phyloP scores from a whole-genome alignment of 106 monocot species.

The Platanthera zijinensis region DNA sequence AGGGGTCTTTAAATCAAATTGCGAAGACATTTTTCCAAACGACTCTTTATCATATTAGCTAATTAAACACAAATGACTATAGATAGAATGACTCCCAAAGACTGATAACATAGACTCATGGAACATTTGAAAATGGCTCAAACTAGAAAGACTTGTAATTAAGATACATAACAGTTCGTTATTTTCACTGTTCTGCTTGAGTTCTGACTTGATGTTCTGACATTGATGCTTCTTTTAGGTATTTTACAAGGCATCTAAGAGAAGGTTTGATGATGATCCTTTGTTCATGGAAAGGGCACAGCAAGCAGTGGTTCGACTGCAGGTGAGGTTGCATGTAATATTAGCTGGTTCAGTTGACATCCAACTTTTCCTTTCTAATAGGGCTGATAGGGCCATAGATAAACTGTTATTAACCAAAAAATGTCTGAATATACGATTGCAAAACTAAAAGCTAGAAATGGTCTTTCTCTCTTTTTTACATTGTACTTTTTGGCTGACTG shows the following conservation, averaged over 20 bases:
- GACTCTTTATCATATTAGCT: no score
- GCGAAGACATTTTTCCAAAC: no score
- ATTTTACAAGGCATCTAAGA: slow-evolving; percentile 48
- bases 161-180: background rate
- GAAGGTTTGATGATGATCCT: slow-evolving; percentile 41
- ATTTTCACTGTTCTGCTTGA: background rate
- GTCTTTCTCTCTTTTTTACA: background rate
- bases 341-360: background rate
- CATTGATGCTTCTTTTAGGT: slow-evolving; percentile 19
- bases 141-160: no score
- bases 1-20: no score
- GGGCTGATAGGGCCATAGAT: background rate
- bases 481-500: background rate
- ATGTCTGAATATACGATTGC: background rate
- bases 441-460: background rate
- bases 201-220: background rate
- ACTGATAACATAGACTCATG: no score
- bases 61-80: no score
- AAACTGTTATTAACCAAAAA: background rate
- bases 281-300: slow-evolving; percentile 42
- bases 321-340: slow-evolving; percentile 17
- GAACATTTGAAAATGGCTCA: no score
- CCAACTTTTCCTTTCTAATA: background rate
- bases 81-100: no score
- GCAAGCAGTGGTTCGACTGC: slow-evolving; percentile 33